Base-by-base conservation (phyloP, 2,329 filamentous ascomycete species). In the Aspergillus nomiae region DNA sequence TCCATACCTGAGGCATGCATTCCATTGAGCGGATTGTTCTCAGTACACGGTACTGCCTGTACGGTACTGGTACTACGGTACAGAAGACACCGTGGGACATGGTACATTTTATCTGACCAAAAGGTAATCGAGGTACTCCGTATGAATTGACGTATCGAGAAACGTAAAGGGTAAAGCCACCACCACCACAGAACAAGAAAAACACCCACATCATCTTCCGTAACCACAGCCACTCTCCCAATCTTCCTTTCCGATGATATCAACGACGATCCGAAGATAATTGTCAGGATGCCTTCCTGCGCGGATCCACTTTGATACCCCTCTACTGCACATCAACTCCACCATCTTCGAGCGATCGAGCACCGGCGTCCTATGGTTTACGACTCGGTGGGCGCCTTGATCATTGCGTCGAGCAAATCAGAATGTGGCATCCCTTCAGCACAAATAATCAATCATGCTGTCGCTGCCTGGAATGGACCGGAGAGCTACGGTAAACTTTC, bases 351-450 rank as follows among this genome's bases (percentile, higher is more conserved):
- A 57, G 28, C 45, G 55, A 43, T 53, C 45, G 24, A 34, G 38
- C 38, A 26, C 36, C 59, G 45, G 30, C 51, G 41, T 46, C 45
- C 50, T 34, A 38, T 28, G 36, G 45, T 59, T 34, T 55, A 51
- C 28, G 61, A 51, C 38, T 63, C 50, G 45, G 43, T 55, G 50
- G 59, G 53, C 59, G 64, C 59, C 62, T 55, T 62, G 59, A 62
- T 59, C 56, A 46, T 62, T 21, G 36, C 14, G 7, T 34, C 43
- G 53, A 56, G 30, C 64, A 62, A 66, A 66, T 66, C 64, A 66
- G n/a, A 51, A 34, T 4, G 50, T 19, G 21, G 26, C 28, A 53
- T 53, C 16, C 34, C 26, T 30, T 43, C 61, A 62, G 50, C 38
- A 34, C 45, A 55, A n/a, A 54, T 46, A 28, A 59, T 38, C n/a